phyloP scores from a whole-genome alignment of 352 stramenopile genomes.

The Phytophthora cryptogea region DNA sequence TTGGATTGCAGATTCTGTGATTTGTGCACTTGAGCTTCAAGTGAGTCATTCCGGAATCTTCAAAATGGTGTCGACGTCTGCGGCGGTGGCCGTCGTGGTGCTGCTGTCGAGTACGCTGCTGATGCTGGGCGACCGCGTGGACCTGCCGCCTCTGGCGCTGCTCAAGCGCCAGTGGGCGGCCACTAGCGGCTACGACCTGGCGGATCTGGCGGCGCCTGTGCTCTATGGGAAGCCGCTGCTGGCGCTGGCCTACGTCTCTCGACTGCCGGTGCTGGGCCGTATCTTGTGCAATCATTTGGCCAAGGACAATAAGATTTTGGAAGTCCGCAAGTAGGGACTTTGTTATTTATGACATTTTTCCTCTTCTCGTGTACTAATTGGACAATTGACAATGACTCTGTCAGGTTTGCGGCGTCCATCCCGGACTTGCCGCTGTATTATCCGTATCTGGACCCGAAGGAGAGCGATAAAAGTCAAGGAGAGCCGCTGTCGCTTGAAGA shows the following conservation, averaged over 20 bases:
- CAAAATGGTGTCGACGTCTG: slow-evolving; percentile 42
- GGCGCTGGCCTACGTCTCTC: slow-evolving; percentile 49
- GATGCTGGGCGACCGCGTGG: slow-evolving; percentile 53
- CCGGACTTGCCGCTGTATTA: slow-evolving; percentile 84
- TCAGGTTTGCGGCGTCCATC: slow-evolving; percentile 60
- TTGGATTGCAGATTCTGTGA: neutral
- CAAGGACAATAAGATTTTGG: slow-evolving; percentile 67
- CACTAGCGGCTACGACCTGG: slow-evolving; percentile 55
- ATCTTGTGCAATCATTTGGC: slow-evolving; percentile 52
- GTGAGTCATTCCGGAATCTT: slow-evolving; percentile 3
- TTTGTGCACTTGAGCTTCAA: slow-evolving; percentile 2
- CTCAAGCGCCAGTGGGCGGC: slow-evolving; percentile 42
- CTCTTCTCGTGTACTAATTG: neutral
- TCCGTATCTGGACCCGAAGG: slow-evolving; percentile 60
- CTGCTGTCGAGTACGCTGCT: slow-evolving; percentile 51
- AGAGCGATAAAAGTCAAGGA: slow-evolving; percentile 30
- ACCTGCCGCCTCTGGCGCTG: slow-evolving; percentile 37
- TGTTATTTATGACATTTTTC: neutral
- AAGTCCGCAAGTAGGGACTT: slow-evolving; percentile 49
- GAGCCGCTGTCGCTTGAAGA: slow-evolving; percentile 31
- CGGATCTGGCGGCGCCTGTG: slow-evolving; percentile 47
- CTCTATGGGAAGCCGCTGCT: slow-evolving; percentile 56
- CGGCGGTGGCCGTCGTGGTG: slow-evolving; percentile 43
- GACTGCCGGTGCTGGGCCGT: slow-evolving; percentile 50
- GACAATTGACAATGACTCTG: slow-evolving; percentile 1